Evolutionary conservation across 306 rosid species (phyloP), one percentile per base, ranked within the genome.

Genomic region (Vachellia collinsii): DNA sequence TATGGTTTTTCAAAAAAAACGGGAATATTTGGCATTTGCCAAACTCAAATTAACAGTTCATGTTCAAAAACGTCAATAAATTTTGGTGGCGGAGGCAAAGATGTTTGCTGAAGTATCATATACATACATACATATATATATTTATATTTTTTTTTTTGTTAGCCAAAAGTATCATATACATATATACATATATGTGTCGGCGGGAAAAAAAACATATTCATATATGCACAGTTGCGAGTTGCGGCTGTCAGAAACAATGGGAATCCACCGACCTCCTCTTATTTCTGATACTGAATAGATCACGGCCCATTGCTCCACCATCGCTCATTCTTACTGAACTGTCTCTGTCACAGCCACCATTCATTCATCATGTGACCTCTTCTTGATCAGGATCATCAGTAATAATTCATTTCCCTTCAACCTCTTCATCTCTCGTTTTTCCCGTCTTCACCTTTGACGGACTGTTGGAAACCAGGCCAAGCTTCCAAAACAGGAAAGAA

Each of bases 241-340:
- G 38, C 74, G 54, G 74, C 37, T 69, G 54, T 43, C 54, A 42
- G 74, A 69, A 3, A 9, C 53, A 11, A 69, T 69, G 54, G 4
- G 20, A 41, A 20, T 67, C 72, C 48, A 67, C 34, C 72, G 48
- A 42, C 37, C 53, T 47, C 25, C 25, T 3, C 16, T 39, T n/a
- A n/a, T 41, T 67, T 19, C 3, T 61, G 34, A 41, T 9, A n/a
- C 34, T 10, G 34, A 44, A 44, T 23, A 43, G 37, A 69, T 42
- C 38, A 42, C 5, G 11, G 8, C n/a, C 54, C 38, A 43, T 43
- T 10, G 11, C 74, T 2, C 36, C 22, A 4, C 7, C 25, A 19
- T 19, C 50, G 12, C 46, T 65, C 19, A 38, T 65, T 38, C 43
- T 8, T 4, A 7, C 17, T 37, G 71, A 39, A 36, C 11, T 3